Percentiles rank a stretch among this genome's conserved stretches.
Evolutionary conservation across 495 filamentous ascomycete species (phyloP).

Genomic region (Aspergillus sclerotiicarbonarius): DNA sequence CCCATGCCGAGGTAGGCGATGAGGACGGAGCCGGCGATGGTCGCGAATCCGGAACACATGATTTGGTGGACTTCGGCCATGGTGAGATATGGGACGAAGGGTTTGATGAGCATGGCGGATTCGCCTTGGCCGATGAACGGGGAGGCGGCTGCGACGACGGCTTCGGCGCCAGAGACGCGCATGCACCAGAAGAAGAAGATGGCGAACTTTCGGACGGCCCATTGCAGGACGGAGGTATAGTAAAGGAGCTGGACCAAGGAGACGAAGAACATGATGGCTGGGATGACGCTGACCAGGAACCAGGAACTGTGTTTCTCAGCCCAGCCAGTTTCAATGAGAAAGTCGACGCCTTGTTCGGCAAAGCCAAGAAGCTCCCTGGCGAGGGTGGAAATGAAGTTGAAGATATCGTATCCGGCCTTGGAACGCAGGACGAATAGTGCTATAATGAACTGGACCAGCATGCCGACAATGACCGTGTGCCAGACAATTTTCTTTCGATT

Average conservation of each 20-base stretch:
- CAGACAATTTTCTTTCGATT: slow-evolving; percentile 57
- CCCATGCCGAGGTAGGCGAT: slow-evolving; percentile 79
- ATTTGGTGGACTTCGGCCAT: slow-evolving; percentile 84
- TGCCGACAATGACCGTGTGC: slow-evolving; percentile 85
- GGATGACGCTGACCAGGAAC: slow-evolving; percentile 73
- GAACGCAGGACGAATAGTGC: slow-evolving; percentile 84
- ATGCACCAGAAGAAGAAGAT: slow-evolving; percentile 88
- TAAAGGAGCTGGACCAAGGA: slow-evolving; percentile 79
- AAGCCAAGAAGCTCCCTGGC: slow-evolving; percentile 70
- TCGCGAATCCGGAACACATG: slow-evolving; percentile 76
- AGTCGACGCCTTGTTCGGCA: slow-evolving; percentile 63
- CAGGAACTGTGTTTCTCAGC: slow-evolving; percentile 38
- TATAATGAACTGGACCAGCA: slow-evolving; percentile 83
- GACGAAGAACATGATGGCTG: slow-evolving; percentile 92
- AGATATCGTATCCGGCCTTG: slow-evolving; percentile 76
- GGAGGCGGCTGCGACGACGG: slow-evolving; percentile 88
- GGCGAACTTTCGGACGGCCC: slow-evolving; percentile 83
- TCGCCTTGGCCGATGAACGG: slow-evolving; percentile 95
- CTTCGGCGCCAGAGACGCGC: slow-evolving; percentile 88
- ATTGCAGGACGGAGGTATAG: slow-evolving; percentile 76
- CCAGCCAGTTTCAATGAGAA: slow-evolving; percentile 60
- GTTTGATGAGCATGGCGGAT: slow-evolving; percentile 86
- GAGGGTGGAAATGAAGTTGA: slow-evolving; percentile 75
- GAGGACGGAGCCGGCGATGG: slow-evolving; percentile 70
- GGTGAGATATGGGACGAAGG: slow-evolving; percentile 80